Evolutionary conservation across 2,329 filamentous ascomycete species (phyloP), one percentile per base, ranked within the genome.

Genomic region (Thielaviopsis euricoi): DNA sequence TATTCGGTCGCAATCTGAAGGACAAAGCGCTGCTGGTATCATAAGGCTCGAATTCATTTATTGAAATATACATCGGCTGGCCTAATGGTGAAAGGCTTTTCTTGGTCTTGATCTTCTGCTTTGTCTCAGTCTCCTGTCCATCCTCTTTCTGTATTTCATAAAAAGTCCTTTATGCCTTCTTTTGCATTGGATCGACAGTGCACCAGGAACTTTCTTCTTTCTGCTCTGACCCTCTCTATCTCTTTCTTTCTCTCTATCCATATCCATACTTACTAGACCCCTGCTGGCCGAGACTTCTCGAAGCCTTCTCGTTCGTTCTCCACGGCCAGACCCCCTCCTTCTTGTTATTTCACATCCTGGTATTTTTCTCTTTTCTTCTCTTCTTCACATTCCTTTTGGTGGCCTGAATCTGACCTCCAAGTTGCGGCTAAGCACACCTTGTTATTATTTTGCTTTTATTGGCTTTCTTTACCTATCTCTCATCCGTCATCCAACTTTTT

Each of bases 1-100:
- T 59, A 59, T 55, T 59, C 53, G 33, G 57, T 59, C 57, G 15
- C 21, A 15, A 26, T 26, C 3, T 26, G 4, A 7, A 26, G 25
- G 25, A 26, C 25, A 4, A 26, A 26, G 25, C 25, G 25, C 7
- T 7, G 25, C 25, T 26, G 25, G 25, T 26, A 3, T 26, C 25
- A 3, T 26, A 26, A 26, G 7, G 7, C 25, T 26, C 25, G 25
- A 26, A 26, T 26, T 26, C 7, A 4, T 7, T 7, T 26, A 3
- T 26, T 26, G 25, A 26, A 26, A 26, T 26, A 26, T 7, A 26
- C 25, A 4, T 7, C 25, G 25, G 25, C 25, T 26, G 7, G 25
- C 25, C 25, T 26, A 7, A 26, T 3, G 7, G 25, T 3, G 25
- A 26, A 4, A 26, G 7, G 25, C 25, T 26, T 26, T 7, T 26